phyloP scores from a whole-genome alignment of 2,329 filamentous ascomycete genomes.

The Neocatenulostroma microsporum region DNA sequence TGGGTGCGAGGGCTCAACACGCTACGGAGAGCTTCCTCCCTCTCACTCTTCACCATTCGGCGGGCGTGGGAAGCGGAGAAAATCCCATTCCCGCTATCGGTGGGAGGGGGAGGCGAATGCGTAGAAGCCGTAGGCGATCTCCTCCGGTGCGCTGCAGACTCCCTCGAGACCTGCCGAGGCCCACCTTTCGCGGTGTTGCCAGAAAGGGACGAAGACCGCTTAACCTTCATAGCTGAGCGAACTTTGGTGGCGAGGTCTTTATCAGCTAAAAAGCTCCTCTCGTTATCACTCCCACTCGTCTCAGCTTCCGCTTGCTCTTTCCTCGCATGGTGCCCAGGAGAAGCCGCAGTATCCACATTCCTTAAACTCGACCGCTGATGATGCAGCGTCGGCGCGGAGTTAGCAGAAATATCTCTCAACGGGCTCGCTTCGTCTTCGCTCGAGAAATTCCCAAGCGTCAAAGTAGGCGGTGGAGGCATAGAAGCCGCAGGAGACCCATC shows the following conservation, averaged over 20 bases:
- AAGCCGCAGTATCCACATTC: too few relatives aligned
- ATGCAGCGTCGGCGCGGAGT: constrained; percentile 35
- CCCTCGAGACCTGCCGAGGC: constrained; percentile 27
- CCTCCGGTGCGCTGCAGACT: constrained; percentile 40
- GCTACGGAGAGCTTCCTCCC: constrained; percentile 40
- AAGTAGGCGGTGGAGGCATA: constrained; percentile 46
- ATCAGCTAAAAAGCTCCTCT: constrained; percentile 19
- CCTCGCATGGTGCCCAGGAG: too few relatives aligned
- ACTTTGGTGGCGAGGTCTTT: constrained; percentile 21
- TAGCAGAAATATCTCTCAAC: constrained; percentile 39
- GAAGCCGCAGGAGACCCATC: constrained; percentile 45
- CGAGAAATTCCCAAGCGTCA: constrained; percentile 51
- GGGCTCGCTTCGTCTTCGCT: constrained; percentile 46
- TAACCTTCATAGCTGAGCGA: constrained; percentile 45
- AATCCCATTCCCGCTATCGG: constrained; percentile 36
- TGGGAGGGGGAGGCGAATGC: constrained; percentile 43
- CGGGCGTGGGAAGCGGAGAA: constrained; percentile 60
- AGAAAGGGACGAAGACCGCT: constrained; percentile 33
- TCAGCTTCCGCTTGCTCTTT: too few relatives aligned
- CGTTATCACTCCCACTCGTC: too few relatives aligned
- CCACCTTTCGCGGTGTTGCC: constrained; percentile 31
- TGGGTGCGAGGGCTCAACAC: constrained; percentile 55
- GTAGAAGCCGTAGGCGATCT: constrained; percentile 47
- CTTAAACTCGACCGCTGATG: too few relatives aligned
- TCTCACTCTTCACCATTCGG: constrained; percentile 57